phyloP scores from a whole-genome alignment of 495 filamentous ascomycete species.

The Penicillium goetzii region DNA sequence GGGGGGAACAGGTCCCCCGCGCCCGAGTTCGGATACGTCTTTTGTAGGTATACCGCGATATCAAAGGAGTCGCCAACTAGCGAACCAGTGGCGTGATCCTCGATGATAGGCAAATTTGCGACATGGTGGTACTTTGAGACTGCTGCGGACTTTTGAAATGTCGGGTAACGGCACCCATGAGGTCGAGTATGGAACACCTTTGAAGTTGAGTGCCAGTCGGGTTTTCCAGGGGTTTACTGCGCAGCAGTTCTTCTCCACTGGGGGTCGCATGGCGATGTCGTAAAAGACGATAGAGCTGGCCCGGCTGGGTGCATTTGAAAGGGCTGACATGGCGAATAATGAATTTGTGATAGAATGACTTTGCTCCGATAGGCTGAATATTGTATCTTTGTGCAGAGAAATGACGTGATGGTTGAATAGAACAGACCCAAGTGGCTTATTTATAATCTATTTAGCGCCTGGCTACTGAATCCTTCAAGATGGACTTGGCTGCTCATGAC shows the following conservation, averaged over 20 bases:
- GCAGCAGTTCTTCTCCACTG: slow-evolving; percentile 37
- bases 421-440: background rate
- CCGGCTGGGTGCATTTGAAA: background rate
- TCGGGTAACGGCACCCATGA: slow-evolving; percentile 55
- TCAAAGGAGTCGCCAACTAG: slow-evolving; percentile 65
- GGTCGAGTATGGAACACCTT: slow-evolving; percentile 54
- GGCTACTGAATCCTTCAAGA: background rate
- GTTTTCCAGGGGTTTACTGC: slow-evolving; percentile 65
- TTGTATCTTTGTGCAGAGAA: too few relatives aligned
- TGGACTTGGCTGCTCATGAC: background rate
- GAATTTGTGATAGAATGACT: background rate
- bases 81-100: slow-evolving; percentile 45
- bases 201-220: slow-evolving; percentile 67
- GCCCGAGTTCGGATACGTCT: slow-evolving; percentile 47
- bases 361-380: background rate
- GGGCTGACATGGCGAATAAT: background rate
- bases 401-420: background rate
- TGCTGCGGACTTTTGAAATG: slow-evolving; percentile 48
- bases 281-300: slow-evolving; percentile 50
- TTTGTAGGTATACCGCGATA: slow-evolving; percentile 61
- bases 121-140: slow-evolving; percentile 45
- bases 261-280: slow-evolving; percentile 55
- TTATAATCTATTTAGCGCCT: background rate
- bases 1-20: slow-evolving; percentile 45
- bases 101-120: slow-evolving; percentile 60